phyloP scores from a whole-genome alignment of 2,329 filamentous ascomycete species.

The Coniochaeta pulveracea region DNA sequence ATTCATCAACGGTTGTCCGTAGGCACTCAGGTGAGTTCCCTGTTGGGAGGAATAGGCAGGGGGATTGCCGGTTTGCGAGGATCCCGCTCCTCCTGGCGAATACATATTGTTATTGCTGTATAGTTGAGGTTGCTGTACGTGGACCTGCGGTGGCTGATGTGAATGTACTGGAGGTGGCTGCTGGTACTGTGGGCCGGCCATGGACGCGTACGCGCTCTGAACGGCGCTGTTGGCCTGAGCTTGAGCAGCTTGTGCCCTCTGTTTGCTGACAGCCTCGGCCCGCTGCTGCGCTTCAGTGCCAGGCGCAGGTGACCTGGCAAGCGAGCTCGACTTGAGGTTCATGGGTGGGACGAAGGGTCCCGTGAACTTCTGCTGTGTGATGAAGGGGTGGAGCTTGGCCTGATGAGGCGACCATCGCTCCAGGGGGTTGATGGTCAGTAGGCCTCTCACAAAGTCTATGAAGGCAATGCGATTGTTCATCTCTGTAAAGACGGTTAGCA shows the following conservation, averaged over 20 bases:
- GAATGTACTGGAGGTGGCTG: slow-evolving; percentile 25
- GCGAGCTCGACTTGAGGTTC: slow-evolving; percentile 81
- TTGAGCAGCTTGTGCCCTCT: slow-evolving; percentile 63
- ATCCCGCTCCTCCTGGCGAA: slow-evolving; percentile 36
- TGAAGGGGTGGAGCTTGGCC: slow-evolving; percentile 94
- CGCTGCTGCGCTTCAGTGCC: slow-evolving; percentile 94
- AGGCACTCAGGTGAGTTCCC: no score
- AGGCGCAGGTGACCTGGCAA: slow-evolving; percentile 79
- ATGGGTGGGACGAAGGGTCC: slow-evolving; percentile 94
- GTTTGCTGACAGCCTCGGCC: slow-evolving; percentile 87
- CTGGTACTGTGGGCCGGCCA: slow-evolving; percentile 37
- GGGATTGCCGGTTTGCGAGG: slow-evolving; percentile 46
- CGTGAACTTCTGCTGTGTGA: slow-evolving; percentile 95
- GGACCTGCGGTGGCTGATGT: slow-evolving; percentile 5
- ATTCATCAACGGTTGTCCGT: slow-evolving; percentile 63
- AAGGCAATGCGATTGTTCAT: slow-evolving; percentile 97
- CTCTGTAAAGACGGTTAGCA: slow-evolving; percentile 44
- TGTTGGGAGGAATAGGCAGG: slow-evolving; percentile 70
- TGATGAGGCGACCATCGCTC: slow-evolving; percentile 97
- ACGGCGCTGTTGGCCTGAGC: slow-evolving; percentile 58
- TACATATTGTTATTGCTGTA: slow-evolving; percentile 83
- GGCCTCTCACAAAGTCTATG: slow-evolving; percentile 91
- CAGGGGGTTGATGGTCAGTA: slow-evolving; percentile 88
- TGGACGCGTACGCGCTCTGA: slow-evolving; percentile 51
- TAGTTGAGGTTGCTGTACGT: slow-evolving; percentile 47